A percentile compares a stretch with the other conserved stretches of the same genome.
phyloP scores from a whole-genome alignment of 1,284 basidiomycete species.

The Lignosus rhinocerotis region DNA sequence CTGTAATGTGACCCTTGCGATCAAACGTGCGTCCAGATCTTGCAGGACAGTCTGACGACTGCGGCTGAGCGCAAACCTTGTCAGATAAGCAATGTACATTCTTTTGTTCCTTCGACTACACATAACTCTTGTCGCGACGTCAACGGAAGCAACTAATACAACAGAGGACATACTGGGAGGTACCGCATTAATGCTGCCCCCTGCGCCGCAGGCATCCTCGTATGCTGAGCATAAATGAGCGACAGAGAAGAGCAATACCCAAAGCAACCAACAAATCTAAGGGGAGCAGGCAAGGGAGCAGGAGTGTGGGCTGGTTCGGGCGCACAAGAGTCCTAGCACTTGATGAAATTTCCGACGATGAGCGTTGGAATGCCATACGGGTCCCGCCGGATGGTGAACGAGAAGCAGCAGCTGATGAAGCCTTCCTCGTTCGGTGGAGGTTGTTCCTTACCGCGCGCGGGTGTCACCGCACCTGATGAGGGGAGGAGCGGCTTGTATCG shows the following conservation, averaged over 20 bases:
- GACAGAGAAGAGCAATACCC: not conserved
- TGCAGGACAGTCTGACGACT: not conserved
- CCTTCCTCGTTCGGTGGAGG: slow-evolving; percentile 55
- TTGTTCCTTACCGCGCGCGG: slow-evolving; percentile 29
- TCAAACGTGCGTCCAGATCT: not conserved
- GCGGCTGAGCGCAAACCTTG: not conserved
- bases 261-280: not conserved
- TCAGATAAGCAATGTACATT: not conserved
- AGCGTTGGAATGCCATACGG: slow-evolving; percentile 92
- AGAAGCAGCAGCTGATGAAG: slow-evolving; percentile 92
- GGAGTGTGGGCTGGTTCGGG: not conserved
- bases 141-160: not conserved
- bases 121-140: not conserved
- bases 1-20: no score
- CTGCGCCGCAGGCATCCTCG: not conserved
- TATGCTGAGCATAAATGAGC: slow-evolving; percentile 3
- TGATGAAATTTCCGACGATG: slow-evolving; percentile 87
- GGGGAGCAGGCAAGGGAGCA: not conserved
- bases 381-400: slow-evolving; percentile 91
- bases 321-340: slow-evolving; percentile 36
- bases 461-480: slow-evolving; percentile 32
- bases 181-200: not conserved
- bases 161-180: not conserved
- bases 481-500: slow-evolving; percentile 67
- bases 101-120: not conserved